Base-by-base conservation (phyloP, 2,329 filamentous ascomycete species). In the Rutstroemia sydowiana region DNA sequence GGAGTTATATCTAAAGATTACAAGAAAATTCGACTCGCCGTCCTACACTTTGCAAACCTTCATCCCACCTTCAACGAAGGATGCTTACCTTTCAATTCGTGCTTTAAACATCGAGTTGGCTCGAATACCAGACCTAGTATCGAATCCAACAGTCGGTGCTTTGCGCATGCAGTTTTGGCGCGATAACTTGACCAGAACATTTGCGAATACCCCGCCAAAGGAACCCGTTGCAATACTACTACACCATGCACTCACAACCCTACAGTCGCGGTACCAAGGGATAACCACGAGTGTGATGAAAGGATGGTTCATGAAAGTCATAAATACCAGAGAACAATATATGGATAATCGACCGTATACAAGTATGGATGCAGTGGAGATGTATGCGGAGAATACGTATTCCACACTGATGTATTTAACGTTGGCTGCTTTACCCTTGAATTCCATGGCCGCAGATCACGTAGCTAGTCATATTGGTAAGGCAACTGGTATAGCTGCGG, bases 151-250 rank as follows among this genome's bases (percentile, higher is more conserved):
- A 3, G 87, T 97, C 55, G 92, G 89, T 45, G 77, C 84, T 48
- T 82, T 97, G 76, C 89, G 93, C 58, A 85, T 95, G 70, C 88
- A 95, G 68, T 97, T 97, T 74, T 97, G 93, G 88, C 82, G 88
- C 45, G 91, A 97, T 61, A 82, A 88, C 4, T 74, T 98, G 47
- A 79, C 85, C 49, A 84, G 85, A 55, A 86, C 88, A 1, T 85
- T 96, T 55, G 77, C 85, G 1, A 87, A 86, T 30, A 74, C 75
- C 0, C 91, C 93, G 1, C 90, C 91, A 1, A 88, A 90, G 63
- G 91, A 98, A 67, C 93, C 93, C 20, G 88, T 96, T 39, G 92
- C 91, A 53, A 79, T 95, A 28, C 75, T 97, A 5, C 76, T 98
- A 1, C 78, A 88, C 56, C 79, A 84, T 52, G 86, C 86, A 20